These are phyloP conservation scores for Cladosporium phlei DNA, from an alignment of 2,329 filamentous ascomycete species.

Conservation along the genomic window DNA sequence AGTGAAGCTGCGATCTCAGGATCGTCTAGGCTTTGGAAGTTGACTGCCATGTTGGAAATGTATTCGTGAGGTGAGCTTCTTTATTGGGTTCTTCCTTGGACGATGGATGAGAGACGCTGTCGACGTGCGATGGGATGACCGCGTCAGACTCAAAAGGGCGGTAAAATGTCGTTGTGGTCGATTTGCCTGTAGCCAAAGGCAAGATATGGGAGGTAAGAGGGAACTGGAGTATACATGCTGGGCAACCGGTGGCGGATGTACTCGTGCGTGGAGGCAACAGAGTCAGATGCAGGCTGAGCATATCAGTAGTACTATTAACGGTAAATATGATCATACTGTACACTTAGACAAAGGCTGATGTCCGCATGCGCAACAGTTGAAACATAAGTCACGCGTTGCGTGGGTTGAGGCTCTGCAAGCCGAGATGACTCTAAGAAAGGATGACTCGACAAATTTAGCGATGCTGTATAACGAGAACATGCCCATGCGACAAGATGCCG, in stretches of 20 bases:
- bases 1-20: conserved; percentile 43
- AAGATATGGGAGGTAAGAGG: not conserved
- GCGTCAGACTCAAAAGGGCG: too few relatives aligned
- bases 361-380: conserved; percentile 5
- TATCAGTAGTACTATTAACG: conserved; percentile 3
- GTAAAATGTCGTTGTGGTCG: not conserved
- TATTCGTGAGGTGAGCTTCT: too few relatives aligned
- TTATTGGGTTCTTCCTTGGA: too few relatives aligned
- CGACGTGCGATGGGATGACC: too few relatives aligned
- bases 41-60: not conserved
- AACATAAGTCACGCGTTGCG: conserved; percentile 4
- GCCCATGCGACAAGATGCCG: too few relatives aligned
- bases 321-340: conserved; percentile 6
- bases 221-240: conserved; percentile 10
- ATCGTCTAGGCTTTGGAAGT: conserved; percentile 53
- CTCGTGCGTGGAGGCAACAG: not conserved
- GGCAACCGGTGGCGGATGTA: not conserved
- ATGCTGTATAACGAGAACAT: not conserved
- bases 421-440: not conserved
- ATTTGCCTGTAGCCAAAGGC: too few relatives aligned
- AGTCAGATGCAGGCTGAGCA: conserved; percentile 6
- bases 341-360: conserved; percentile 2
- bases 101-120: too few relatives aligned
- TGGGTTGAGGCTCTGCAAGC: conserved; percentile 9
- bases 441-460: conserved; percentile 4